These are phyloP conservation scores for Thelephora ganbajun DNA, from an alignment of 768 basidiomycete species.

Conservation along the genomic window DNA sequence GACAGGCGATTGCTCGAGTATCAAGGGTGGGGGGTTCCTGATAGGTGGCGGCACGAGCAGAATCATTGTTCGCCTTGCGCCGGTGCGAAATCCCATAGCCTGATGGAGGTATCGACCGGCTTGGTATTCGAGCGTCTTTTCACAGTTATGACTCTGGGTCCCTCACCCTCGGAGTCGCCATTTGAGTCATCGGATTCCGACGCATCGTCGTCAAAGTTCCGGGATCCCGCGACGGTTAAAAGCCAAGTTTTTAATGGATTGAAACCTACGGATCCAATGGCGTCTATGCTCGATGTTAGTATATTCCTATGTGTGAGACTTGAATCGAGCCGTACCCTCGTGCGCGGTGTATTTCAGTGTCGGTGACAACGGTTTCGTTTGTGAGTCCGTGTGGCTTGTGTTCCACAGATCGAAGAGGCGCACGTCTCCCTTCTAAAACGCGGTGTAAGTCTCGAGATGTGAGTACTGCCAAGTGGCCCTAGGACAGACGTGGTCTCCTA, in stretches of 20 bases:
- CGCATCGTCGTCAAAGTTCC: constrained; percentile 37
- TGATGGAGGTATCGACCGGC: constrained; percentile 4
- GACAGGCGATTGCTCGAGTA: too few relatives aligned
- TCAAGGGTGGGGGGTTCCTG: too few relatives aligned
- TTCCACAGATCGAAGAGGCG: constrained; percentile 39
- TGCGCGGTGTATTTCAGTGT: constrained; percentile 36
- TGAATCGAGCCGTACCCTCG: constrained; percentile 24
- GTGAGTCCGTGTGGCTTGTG: constrained; percentile 2
- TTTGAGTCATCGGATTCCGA: constrained; percentile 9
- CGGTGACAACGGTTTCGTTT: constrained; percentile 12
- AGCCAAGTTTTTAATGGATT: constrained; percentile 49
- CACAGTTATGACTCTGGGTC: constrained; percentile 6
- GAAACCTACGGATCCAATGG: constrained; percentile 59
- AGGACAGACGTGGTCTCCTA: constrained; percentile 52
- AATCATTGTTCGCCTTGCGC: too few relatives aligned
- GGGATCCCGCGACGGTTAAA: constrained; percentile 62
- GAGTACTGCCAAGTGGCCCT: neutral
- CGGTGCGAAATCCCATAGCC: constrained; percentile 4
- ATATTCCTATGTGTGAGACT: neutral
- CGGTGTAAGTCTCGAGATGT: neutral
- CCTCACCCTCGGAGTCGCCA: constrained; percentile 14
- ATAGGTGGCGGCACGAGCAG: too few relatives aligned
- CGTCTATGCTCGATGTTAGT: constrained; percentile 30
- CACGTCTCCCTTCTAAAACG: constrained; percentile 41
- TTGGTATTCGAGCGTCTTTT: constrained; percentile 2